These are phyloP conservation scores for Fusarium nisikadoi DNA, from an alignment of 2,329 filamentous ascomycete genomes.

Conservation along the genomic window DNA sequence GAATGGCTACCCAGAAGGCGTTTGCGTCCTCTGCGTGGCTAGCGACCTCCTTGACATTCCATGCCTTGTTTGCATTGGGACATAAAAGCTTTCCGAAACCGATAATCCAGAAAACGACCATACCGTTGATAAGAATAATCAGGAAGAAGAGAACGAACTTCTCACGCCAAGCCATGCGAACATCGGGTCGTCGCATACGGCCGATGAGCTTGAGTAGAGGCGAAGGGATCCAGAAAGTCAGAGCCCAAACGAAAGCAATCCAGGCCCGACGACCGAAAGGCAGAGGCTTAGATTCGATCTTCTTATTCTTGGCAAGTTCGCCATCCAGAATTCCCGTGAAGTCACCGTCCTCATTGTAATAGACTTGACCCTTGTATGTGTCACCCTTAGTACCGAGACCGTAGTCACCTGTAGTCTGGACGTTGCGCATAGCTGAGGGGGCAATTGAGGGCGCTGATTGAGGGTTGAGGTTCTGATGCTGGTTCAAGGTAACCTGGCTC, in stretches of 20 bases:
- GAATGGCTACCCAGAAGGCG: slow-evolving; percentile 89
- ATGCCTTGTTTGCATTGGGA: slow-evolving; percentile 91
- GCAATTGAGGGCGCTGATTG: slow-evolving; percentile 68
- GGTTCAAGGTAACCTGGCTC: slow-evolving; percentile 63
- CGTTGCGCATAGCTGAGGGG: slow-evolving; percentile 67
- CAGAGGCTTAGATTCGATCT: slow-evolving; percentile 76
- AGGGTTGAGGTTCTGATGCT: slow-evolving; percentile 50
- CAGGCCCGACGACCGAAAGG: slow-evolving; percentile 76
- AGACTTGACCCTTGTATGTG: slow-evolving; percentile 75
- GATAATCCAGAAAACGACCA: slow-evolving; percentile 92
- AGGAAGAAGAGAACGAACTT: slow-evolving; percentile 86
- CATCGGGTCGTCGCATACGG: slow-evolving; percentile 96
- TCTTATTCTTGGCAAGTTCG: slow-evolving; percentile 80
- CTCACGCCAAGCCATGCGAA: slow-evolving; percentile 97
- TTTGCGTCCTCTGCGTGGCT: slow-evolving; percentile 73
- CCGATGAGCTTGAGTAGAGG: slow-evolving; percentile 82
- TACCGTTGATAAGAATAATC: slow-evolving; percentile 83
- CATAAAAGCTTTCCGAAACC: slow-evolving; percentile 86
- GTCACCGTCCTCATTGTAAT: slow-evolving; percentile 77
- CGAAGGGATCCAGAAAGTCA: slow-evolving; percentile 96
- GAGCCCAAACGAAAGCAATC: slow-evolving; percentile 83
- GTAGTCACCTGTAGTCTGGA: slow-evolving; percentile 78
- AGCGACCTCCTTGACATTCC: slow-evolving; percentile 80
- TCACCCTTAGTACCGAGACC: slow-evolving; percentile 90
- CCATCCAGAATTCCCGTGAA: slow-evolving; percentile 78